Percentiles rank a stretch among this genome's conserved stretches.
Conservation (phyloP, 257 asterid genomes). For the Verbascum thapsus region DNA sequence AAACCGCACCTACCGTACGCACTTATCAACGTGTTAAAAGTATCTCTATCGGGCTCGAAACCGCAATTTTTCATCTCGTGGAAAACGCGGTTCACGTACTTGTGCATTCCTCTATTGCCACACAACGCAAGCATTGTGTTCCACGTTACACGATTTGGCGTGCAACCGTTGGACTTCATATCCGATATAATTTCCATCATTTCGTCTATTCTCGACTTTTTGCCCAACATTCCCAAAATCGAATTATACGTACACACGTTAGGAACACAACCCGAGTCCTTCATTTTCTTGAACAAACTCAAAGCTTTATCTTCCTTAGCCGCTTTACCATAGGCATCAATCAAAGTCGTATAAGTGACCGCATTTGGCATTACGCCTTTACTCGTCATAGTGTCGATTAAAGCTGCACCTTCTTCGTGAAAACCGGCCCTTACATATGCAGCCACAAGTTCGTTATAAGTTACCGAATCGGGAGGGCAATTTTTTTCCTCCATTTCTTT, state of each 20-base stretch:
- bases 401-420: conserved; percentile 75
- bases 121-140: conserved; percentile 84
- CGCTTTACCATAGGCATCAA: conserved; percentile 93
- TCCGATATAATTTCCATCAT: conserved; percentile 78
- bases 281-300: conserved; percentile 70
- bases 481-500: conserved; percentile 87
- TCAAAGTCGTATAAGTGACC: conserved; percentile 84
- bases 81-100: conserved; percentile 67
- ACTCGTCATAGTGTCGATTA: conserved; percentile 70
- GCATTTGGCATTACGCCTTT: conserved; percentile 88
- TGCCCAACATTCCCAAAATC: conserved; percentile 88
- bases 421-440: conserved; percentile 95
- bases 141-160: conserved; percentile 91
- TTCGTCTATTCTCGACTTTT: conserved; percentile 75
- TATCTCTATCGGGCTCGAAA: conserved; percentile 86
- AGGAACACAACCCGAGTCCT: conserved; percentile 89
- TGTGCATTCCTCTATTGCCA: conserved; percentile 83
- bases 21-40: conserved; percentile 84
- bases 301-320: conserved; percentile 79
- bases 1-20: conserved; percentile 90
- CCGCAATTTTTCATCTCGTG: conserved; percentile 89
- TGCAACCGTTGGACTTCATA: conserved; percentile 82
- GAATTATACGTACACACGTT: conserved; percentile 89
- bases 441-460: conserved; percentile 90
- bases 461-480: conserved; percentile 86